Evolutionary conservation across 306 rosid genomes (phyloP), one percentile per base, ranked within the genome.

Genomic region (Trifolium pratense): DNA sequence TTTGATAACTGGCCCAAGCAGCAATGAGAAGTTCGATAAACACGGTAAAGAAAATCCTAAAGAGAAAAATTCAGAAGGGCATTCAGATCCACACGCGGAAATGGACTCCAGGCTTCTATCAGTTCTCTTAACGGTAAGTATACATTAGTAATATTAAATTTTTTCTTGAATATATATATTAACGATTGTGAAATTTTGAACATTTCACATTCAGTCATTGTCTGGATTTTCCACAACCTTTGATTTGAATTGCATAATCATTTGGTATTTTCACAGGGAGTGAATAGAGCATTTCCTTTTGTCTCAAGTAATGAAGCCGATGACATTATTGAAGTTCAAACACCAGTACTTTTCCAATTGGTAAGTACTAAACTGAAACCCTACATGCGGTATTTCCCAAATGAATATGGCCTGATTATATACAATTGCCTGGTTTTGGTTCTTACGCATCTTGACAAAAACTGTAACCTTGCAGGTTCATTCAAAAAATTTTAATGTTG

Each of bases 251-350:
- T 48, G 21, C 25, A 59, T 46, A 53, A 32, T 49, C 48, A 51
- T 78, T 8, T 72, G 53, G 7, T 79, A 43, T 79, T 45, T 26
- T 79, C 23, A 57, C 85, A 94, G 99, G 97, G 99, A 74, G 89
- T 94, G 68, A 94, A 94, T 84, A 86, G 99, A 80, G 96, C 96
- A 74, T 90, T 94, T 81, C 99, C 99, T 69, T 91, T 78, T 79
- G 99, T 91, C 78, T 79, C 87, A n/a, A 87, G 91, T 80, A 73
- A 78, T 69, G 99, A 87, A 73, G 97, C 91, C 43, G 99, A 94
- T 85, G 99, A 91, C 81, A 79, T 94, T 29, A 70, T 94, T 78
- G 97, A 94, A 68, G 84, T 82, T 68, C 99, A 94, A 83, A 90
- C 99, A n/a, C 95, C 99, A 77, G 83, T 87, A 75, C 96, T 94